These are phyloP conservation scores for Nothophoma quercina DNA, from an alignment of 2,329 filamentous ascomycete genomes.

Conservation along the genomic window DNA sequence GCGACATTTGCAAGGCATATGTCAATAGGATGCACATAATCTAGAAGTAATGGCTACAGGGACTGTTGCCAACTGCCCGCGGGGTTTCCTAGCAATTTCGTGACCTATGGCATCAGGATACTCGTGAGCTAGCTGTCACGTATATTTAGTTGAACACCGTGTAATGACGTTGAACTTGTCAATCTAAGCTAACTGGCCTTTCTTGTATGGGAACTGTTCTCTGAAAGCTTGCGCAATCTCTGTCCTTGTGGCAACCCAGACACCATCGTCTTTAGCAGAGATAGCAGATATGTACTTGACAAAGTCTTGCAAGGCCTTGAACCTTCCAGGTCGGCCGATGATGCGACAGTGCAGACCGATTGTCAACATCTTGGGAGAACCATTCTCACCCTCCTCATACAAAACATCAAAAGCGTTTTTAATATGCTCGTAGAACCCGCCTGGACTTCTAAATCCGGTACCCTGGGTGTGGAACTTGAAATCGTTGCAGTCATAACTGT, in stretches of 20 bases:
- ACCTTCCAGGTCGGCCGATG: constrained; percentile 61
- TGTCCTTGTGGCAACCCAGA: constrained; percentile 63
- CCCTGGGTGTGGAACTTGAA: constrained; percentile 56
- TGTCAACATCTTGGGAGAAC: constrained; percentile 60
- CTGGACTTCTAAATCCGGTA: constrained; percentile 56
- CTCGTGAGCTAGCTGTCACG: no score
- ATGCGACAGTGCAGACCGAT: constrained; percentile 63
- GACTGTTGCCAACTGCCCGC: no score
- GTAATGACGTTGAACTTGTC: no score
- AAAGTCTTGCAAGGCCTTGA: constrained; percentile 60
- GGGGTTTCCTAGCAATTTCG: no score
- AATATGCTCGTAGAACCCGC: constrained; percentile 52
- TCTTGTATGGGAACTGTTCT: constrained; percentile 58
- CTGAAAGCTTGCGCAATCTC: constrained; percentile 62
- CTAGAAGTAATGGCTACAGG: no score
- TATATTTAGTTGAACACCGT: no score
- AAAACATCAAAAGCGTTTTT: constrained; percentile 63
- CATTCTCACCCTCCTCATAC: constrained; percentile 59
- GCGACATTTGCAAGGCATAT: no score
- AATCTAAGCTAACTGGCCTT: constrained; percentile 47
- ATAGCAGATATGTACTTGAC: constrained; percentile 61
- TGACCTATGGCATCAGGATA: no score
- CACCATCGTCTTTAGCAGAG: no score
- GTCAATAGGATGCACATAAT: no score
- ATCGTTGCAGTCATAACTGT: constrained; percentile 63